These are phyloP conservation scores for Candida sp. DNA, from an alignment of 1,139 yeast genomes.

Conservation along the genomic window DNA sequence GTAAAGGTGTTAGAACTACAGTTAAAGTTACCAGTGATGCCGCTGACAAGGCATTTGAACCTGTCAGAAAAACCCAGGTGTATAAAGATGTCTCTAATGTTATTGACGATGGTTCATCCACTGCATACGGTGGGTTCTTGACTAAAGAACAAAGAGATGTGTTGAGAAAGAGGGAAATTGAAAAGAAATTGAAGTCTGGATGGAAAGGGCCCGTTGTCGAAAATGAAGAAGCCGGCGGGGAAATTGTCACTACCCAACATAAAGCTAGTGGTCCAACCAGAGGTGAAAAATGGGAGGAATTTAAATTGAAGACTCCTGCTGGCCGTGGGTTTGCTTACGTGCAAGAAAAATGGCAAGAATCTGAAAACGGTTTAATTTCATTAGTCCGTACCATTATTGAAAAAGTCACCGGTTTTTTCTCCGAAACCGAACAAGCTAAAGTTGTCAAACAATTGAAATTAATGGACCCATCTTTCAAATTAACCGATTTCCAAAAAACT, in stretches of 20 bases:
- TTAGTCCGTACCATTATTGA: slow-evolving; percentile 76
- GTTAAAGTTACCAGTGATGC: slow-evolving; percentile 78
- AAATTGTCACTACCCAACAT: slow-evolving; percentile 78
- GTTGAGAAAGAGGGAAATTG: slow-evolving; percentile 69
- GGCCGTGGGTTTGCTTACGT: slow-evolving; percentile 65
- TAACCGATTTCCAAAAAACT: slow-evolving; percentile 77
- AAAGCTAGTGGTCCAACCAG: slow-evolving; percentile 71
- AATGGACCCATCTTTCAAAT: slow-evolving; percentile 86
- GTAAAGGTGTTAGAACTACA: slow-evolving; percentile 81
- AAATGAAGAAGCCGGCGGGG: slow-evolving; percentile 84
- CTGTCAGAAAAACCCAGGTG: slow-evolving; percentile 86
- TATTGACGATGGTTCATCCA: slow-evolving; percentile 86
- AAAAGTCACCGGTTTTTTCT: slow-evolving; percentile 83
- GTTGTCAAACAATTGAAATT: slow-evolving; percentile 82
- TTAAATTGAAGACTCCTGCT: slow-evolving; percentile 63
- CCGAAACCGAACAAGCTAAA: slow-evolving; percentile 95
- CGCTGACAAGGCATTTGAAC: slow-evolving; percentile 87
- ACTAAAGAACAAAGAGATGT: slow-evolving; percentile 76
- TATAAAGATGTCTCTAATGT: slow-evolving; percentile 88
- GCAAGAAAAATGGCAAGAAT: slow-evolving; percentile 84
- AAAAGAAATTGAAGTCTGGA: slow-evolving; percentile 46
- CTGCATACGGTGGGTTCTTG: slow-evolving; percentile 91
- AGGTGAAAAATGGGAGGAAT: slow-evolving; percentile 65
- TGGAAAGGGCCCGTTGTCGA: slow-evolving; percentile 70
- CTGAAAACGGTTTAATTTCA: slow-evolving; percentile 89